Evolutionary conservation across 2,329 filamentous ascomycete species (phyloP).

Genomic region (Fusarium brachygibbosum): DNA sequence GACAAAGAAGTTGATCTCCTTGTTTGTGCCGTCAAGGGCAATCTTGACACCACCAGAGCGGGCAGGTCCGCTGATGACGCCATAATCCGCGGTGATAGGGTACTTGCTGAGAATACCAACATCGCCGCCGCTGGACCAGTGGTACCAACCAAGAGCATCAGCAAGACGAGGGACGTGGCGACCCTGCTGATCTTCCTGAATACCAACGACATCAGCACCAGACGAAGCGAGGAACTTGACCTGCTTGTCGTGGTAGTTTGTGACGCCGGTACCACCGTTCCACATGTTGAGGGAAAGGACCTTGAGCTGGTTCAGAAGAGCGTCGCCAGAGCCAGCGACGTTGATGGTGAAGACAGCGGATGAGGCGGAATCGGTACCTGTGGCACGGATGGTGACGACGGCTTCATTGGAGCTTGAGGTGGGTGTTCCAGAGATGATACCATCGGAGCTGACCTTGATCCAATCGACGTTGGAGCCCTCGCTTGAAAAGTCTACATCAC

Average conservation of each 20-base stretch:
- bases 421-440: slow-evolving; percentile 56
- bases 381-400: slow-evolving; percentile 49
- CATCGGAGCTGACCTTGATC: slow-evolving; percentile 52
- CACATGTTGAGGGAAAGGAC: slow-evolving; percentile 59
- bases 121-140: slow-evolving; percentile 52
- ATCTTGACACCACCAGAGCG: slow-evolving; percentile 52
- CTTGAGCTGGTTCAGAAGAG: slow-evolving; percentile 53
- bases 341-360: slow-evolving; percentile 52
- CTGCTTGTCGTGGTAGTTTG: slow-evolving; percentile 57
- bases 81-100: slow-evolving; percentile 53
- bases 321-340: slow-evolving; percentile 44
- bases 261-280: slow-evolving; percentile 55
- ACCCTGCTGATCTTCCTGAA: slow-evolving; percentile 54
- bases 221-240: slow-evolving; percentile 52
- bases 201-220: slow-evolving; percentile 55
- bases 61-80: slow-evolving; percentile 40
- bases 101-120: slow-evolving; percentile 57
- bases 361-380: slow-evolving; percentile 45
- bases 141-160: slow-evolving; percentile 57
- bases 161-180: slow-evolving; percentile 53
- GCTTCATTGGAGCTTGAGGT: slow-evolving; percentile 32
- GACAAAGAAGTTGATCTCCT: slow-evolving; percentile 55
- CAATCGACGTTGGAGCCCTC: slow-evolving; percentile 48
- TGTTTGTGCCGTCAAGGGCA: slow-evolving; percentile 51
- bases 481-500: slow-evolving; percentile 49